Evolutionary conservation across 495 filamentous ascomycete species (phyloP).

Genomic region (Aspergillus sclerotioniger): DNA sequence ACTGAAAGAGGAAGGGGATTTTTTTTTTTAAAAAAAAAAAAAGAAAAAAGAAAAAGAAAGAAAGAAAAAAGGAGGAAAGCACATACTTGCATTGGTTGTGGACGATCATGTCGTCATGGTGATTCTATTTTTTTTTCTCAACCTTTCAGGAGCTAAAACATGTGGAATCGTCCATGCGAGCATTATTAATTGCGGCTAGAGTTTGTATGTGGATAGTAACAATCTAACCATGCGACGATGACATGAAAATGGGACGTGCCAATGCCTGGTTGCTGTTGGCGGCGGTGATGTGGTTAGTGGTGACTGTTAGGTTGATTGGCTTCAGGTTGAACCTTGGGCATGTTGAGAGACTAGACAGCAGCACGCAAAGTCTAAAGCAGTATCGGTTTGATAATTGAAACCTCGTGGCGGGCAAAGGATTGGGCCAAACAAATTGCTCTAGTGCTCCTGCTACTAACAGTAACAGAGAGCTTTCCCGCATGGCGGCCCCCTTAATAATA

Average conservation of each 20-base stretch:
- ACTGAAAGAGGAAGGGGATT: not conserved
- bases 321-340: not conserved
- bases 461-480: not conserved
- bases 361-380: not conserved
- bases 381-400: constrained; percentile 1
- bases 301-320: not conserved
- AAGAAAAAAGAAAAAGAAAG: not conserved
- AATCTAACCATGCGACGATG: too few species aligned
- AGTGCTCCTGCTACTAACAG: not conserved
- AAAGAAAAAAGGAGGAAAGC: not conserved
- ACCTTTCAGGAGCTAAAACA: too few species aligned
- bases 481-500: not conserved
- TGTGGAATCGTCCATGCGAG: too few species aligned
- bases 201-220: too few species aligned
- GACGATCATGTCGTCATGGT: not conserved
- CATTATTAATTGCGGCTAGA: too few species aligned
- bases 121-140: too few species aligned
- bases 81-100: not conserved
- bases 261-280: not conserved
- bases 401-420: not conserved
- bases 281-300: not conserved
- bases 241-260: not conserved
- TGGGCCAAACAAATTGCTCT: not conserved
- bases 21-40: too few species aligned
- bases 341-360: not conserved